Conservation (phyloP, 768 basidiomycete genomes). For the Plicaturopsis crispa region DNA sequence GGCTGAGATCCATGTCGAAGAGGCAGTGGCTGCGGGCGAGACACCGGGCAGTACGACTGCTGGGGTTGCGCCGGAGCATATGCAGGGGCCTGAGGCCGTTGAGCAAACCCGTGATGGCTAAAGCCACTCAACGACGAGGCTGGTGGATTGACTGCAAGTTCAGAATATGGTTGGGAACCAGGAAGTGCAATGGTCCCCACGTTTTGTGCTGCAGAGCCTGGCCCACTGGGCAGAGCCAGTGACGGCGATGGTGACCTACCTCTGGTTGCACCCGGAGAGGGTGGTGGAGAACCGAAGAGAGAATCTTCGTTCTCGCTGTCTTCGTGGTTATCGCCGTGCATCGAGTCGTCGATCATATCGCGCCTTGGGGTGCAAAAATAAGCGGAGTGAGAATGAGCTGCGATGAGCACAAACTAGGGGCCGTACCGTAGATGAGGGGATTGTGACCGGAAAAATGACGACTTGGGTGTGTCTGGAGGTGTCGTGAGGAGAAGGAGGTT, state of each 20-base stretch:
- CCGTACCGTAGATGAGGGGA: too few relatives aligned
- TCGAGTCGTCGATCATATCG: too few relatives aligned
- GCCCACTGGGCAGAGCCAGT: conserved; percentile 49
- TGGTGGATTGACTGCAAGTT: conserved; percentile 77
- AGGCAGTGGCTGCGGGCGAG: conserved; percentile 10
- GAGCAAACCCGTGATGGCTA: conserved; percentile 8
- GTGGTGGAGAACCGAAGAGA: conserved; percentile 77
- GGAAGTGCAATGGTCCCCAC: conserved; percentile 98
- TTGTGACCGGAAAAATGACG: too few relatives aligned
- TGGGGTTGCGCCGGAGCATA: too few relatives aligned
- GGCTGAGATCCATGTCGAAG: conserved; percentile 5
- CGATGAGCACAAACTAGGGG: too few relatives aligned
- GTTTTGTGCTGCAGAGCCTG: conserved; percentile 57
- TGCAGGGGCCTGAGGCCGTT: conserved; percentile 6
- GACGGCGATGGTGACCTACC: conserved; percentile 69
- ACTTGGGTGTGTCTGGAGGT: too few relatives aligned
- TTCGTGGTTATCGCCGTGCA: neutral
- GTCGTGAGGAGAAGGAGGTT: too few relatives aligned
- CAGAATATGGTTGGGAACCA: conserved; percentile 87
- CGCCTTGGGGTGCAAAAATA: too few relatives aligned
- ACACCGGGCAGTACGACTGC: too few relatives aligned
- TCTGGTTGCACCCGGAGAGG: conserved; percentile 48
- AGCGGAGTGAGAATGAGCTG: too few relatives aligned
- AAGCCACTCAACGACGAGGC: conserved; percentile 47
- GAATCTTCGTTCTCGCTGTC: conserved; percentile 53